Evolutionary conservation across 305 asterid genomes (phyloP).

Genomic region (Rubia tinctorum): DNA sequence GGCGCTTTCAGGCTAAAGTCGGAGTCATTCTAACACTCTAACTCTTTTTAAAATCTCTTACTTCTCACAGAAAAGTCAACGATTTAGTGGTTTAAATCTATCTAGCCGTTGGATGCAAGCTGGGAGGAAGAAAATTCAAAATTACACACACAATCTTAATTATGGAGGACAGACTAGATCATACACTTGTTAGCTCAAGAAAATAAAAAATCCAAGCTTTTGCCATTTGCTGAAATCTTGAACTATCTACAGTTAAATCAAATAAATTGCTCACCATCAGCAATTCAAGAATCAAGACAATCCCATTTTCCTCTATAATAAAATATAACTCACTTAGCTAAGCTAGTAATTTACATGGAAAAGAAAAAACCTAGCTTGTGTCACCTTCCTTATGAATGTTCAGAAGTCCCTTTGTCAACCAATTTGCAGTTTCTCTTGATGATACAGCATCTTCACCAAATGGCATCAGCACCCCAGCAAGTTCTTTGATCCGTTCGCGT

Average conservation of each 20-base stretch:
- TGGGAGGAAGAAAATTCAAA: background rate
- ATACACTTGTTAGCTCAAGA: background rate
- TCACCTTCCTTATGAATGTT: conserved; percentile 45
- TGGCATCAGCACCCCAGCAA: conserved; percentile 71
- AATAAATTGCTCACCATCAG: background rate
- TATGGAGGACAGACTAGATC: background rate
- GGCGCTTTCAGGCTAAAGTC: no score
- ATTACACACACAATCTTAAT: background rate
- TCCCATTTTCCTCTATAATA: background rate
- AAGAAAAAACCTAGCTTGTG: conserved; percentile 18
- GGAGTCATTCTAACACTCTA: no score
- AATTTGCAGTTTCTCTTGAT: conserved; percentile 85
- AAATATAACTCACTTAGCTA: background rate
- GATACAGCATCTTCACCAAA: conserved; percentile 76
- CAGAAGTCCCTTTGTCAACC: conserved; percentile 78
- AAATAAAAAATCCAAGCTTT: background rate
- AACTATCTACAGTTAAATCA: background rate
- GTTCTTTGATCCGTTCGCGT: conserved; percentile 68
- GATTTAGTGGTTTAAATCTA: background rate
- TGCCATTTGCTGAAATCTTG: background rate
- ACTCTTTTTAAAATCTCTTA: no score
- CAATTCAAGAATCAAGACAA: background rate
- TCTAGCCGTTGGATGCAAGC: background rate
- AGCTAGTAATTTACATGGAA: conserved; percentile 9
- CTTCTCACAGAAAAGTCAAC: no score